Evolutionary conservation across 495 filamentous ascomycete genomes (phyloP).

Genomic region (Rusavskia elegans): DNA sequence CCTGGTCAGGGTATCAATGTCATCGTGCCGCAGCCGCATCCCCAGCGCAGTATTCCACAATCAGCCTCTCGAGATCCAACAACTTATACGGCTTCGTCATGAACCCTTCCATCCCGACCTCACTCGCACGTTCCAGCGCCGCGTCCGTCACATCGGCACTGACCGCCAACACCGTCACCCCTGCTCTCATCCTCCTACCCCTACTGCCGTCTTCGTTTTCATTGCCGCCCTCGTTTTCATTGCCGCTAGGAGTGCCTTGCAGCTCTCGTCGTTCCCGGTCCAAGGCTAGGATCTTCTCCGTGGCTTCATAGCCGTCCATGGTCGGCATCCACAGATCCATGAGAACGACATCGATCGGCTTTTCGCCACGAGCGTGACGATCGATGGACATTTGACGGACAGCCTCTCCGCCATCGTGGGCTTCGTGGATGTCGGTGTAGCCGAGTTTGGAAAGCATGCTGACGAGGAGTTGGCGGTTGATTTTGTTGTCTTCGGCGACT

Average conservation of each 20-base stretch:
- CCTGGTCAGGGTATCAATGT: background rate
- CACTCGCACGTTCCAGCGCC: constrained; percentile 44
- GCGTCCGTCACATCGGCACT: constrained; percentile 63
- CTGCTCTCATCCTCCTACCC: constrained; percentile 5
- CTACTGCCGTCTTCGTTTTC: constrained; percentile 5
- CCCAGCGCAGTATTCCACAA: constrained; percentile 34
- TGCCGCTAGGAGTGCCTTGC: background rate
- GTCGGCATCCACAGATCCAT: constrained; percentile 85
- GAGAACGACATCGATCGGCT: constrained; percentile 47
- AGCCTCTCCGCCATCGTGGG: constrained; percentile 58
- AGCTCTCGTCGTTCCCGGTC: constrained; percentile 16
- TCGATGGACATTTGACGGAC: constrained; percentile 41
- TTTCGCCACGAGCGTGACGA: constrained; percentile 8
- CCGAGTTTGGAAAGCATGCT: constrained; percentile 57
- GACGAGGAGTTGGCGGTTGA: constrained; percentile 60
- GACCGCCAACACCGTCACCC: constrained; percentile 44
- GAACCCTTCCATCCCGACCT: constrained; percentile 60
- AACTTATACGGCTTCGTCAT: constrained; percentile 71
- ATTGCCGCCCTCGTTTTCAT: constrained; percentile 4
- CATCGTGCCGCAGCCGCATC: background rate
- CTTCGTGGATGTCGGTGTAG: constrained; percentile 48
- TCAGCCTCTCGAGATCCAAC: constrained; percentile 50
- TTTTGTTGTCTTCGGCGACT: constrained; percentile 66
- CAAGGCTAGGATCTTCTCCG: constrained; percentile 45
- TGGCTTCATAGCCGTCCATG: constrained; percentile 70